Conservation (phyloP, 768 basidiomycete species). For the Lactarius sp. region DNA sequence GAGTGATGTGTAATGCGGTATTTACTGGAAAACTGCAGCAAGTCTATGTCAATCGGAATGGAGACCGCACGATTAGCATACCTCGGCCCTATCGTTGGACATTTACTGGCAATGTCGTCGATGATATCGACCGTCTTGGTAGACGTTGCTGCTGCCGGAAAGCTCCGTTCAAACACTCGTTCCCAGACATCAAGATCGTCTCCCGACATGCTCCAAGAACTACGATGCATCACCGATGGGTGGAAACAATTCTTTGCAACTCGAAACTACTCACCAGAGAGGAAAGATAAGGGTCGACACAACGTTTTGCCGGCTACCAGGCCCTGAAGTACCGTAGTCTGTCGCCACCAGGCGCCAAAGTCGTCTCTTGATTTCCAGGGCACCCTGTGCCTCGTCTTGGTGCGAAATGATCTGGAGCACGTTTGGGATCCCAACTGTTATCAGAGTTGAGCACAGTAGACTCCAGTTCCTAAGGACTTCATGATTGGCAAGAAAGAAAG, state of each 20-base stretch:
- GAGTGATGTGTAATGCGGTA: slow-evolving; percentile 10
- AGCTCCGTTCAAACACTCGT: not conserved
- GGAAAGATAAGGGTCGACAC: slow-evolving; percentile 6
- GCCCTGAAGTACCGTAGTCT: not conserved
- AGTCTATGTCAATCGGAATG: not conserved
- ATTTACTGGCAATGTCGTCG: slow-evolving; percentile 9
- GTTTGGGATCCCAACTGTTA: slow-evolving; percentile 13
- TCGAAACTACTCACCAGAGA: slow-evolving; percentile 3
- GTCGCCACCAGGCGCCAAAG: slow-evolving; percentile 16
- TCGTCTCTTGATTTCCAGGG: slow-evolving; percentile 13
- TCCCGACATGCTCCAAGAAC: slow-evolving; percentile 18
- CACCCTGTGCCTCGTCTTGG: slow-evolving; percentile 1
- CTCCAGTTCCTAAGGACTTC: slow-evolving; percentile 13
- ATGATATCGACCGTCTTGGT: not conserved
- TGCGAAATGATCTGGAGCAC: slow-evolving; percentile 1
- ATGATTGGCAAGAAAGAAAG: slow-evolving; percentile 8
- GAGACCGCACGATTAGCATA: not conserved
- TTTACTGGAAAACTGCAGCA: slow-evolving; percentile 7
- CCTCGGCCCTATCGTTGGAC: slow-evolving; percentile 6
- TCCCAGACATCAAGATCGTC: slow-evolving; percentile 20
- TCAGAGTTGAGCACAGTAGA: slow-evolving; percentile 14
- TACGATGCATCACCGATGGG: not conserved
- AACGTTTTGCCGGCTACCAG: not conserved
- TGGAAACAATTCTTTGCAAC: not conserved
- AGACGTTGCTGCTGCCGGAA: not conserved